Conservation (phyloP, 1,139 yeast genomes). For the Debaryomycetaceae sp. region DNA sequence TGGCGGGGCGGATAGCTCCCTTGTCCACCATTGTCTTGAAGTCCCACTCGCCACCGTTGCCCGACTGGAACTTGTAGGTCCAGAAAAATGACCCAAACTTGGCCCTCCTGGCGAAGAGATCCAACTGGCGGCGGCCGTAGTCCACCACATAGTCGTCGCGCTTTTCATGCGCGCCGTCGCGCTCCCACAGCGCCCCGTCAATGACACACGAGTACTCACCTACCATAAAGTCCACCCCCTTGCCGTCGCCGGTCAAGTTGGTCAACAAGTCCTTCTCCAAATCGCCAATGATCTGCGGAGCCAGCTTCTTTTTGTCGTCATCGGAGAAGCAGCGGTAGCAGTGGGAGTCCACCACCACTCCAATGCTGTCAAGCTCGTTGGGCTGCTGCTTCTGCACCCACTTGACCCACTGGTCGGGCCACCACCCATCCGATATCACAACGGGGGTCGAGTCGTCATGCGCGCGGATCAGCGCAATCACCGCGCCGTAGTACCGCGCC, state of each 20-base stretch:
- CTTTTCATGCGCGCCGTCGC: conserved; percentile 41
- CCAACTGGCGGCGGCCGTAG: conserved; percentile 40
- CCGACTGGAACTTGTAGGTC: conserved; percentile 84
- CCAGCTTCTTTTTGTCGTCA: conserved; percentile 60
- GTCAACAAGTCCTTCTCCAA: conserved; percentile 50
- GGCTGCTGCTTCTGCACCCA: conserved; percentile 50
- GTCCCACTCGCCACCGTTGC: conserved; percentile 97
- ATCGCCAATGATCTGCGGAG: conserved; percentile 59
- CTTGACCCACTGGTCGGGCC: conserved; percentile 73
- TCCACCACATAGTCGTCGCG: conserved; percentile 32
- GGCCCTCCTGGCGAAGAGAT: conserved; percentile 48
- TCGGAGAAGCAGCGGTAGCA: conserved; percentile 84
- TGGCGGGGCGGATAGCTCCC: conserved; percentile 46
- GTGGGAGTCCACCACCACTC: conserved; percentile 79
- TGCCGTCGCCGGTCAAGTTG: conserved; percentile 41
- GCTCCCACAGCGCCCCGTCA: conserved; percentile 71
- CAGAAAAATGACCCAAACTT: conserved; percentile 77
- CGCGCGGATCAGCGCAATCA: conserved; percentile 56
- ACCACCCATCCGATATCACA: conserved; percentile 91
- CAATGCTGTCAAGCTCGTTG: conserved; percentile 36
- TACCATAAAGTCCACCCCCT: conserved; percentile 65
- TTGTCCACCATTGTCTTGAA: conserved; percentile 69
- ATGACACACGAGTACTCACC: conserved; percentile 92
- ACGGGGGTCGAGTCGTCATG: conserved; percentile 61
- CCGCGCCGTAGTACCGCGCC: conserved; percentile 62